Percentiles rank a stretch among this genome's conserved stretches.
phyloP scores from a whole-genome alignment of 129 eudicot species.

The Tanacetum coccineum region DNA sequence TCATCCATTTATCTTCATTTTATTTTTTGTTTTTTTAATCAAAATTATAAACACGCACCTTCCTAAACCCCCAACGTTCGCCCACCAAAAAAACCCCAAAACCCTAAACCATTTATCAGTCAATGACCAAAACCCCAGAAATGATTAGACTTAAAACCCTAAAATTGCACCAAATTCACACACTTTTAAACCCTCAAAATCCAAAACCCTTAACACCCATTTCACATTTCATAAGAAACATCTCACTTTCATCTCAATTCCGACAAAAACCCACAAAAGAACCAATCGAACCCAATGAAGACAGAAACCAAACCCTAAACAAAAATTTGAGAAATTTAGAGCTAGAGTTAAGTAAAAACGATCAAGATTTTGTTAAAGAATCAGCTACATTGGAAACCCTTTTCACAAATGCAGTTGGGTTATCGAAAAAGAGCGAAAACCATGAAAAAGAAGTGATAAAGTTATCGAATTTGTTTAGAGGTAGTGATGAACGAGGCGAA shows the following conservation, averaged over 20 bases:
- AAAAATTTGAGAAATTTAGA: constrained; percentile 41
- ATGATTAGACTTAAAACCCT: constrained; percentile 42
- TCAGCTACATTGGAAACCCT: constrained; percentile 17
- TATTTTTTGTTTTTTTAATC: too few relatives aligned
- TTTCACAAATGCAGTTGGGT: constrained; percentile 65
- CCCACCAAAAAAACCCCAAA: background rate
- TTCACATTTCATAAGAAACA: constrained; percentile 25
- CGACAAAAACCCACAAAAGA: constrained; percentile 16
- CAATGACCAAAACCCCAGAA: constrained; percentile 22
- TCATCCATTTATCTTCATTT: too few relatives aligned
- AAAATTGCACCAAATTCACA: constrained; percentile 20
- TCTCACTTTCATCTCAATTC: constrained; percentile 34
- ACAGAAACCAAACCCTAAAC: constrained; percentile 30
- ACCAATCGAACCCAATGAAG: constrained; percentile 31
- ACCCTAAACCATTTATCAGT: too few relatives aligned
- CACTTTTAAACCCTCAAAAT: constrained; percentile 19
- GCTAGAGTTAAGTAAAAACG: constrained; percentile 30
- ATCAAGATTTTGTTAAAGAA: constrained; percentile 8
- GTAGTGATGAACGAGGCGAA: constrained; percentile 12
- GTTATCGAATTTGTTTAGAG: constrained; percentile 25
- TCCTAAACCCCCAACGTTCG: background rate
- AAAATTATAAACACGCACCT: too few relatives aligned
- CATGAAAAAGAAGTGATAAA: constrained; percentile 24
- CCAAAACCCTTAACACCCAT: constrained; percentile 14
- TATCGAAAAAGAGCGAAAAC: constrained; percentile 24